A percentile compares a stretch with the other conserved stretches of the same genome.
Conservation (phyloP, 441 rosid genomes). For the Mallotus repandus region DNA sequence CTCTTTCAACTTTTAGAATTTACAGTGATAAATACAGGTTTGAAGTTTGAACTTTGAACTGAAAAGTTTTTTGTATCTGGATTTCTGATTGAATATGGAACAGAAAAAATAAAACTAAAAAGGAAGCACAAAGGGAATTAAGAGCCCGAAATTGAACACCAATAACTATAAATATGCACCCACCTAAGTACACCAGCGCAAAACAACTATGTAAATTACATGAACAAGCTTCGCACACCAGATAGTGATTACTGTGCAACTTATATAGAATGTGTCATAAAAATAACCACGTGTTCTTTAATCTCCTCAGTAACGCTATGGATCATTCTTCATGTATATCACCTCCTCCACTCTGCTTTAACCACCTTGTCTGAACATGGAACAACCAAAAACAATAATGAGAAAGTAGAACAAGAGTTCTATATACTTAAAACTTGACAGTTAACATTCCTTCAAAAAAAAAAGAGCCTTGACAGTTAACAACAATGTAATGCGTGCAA, state of each 20-base stretch:
- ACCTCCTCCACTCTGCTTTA: constrained; percentile 77
- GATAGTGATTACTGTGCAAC: not conserved
- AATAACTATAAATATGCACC: constrained; percentile 1
- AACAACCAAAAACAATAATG: not conserved
- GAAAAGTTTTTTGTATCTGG: not conserved
- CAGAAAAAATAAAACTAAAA: not conserved
- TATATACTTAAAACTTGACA: not conserved
- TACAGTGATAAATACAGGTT: not conserved
- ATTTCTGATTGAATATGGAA: not conserved
- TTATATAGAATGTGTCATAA: not conserved
- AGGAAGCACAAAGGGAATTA: not conserved
- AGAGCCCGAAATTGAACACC: not conserved
- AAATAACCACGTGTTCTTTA: constrained; percentile 13
- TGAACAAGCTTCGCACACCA: not conserved
- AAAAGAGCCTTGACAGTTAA: no score
- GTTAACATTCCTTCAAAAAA: no score
- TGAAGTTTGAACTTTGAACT: constrained; percentile 9
- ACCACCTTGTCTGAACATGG: constrained; percentile 51
- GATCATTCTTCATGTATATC: constrained; percentile 28
- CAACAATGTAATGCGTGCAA: no score
- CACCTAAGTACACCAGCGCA: not conserved
- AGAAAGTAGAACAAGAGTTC: not conserved
- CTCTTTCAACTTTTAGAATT: not conserved
- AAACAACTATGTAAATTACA: constrained; percentile 1
- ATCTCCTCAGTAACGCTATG: constrained; percentile 13